Conservation (phyloP, 1,284 basidiomycete genomes). For the Rhizopogon hawkerae region DNA sequence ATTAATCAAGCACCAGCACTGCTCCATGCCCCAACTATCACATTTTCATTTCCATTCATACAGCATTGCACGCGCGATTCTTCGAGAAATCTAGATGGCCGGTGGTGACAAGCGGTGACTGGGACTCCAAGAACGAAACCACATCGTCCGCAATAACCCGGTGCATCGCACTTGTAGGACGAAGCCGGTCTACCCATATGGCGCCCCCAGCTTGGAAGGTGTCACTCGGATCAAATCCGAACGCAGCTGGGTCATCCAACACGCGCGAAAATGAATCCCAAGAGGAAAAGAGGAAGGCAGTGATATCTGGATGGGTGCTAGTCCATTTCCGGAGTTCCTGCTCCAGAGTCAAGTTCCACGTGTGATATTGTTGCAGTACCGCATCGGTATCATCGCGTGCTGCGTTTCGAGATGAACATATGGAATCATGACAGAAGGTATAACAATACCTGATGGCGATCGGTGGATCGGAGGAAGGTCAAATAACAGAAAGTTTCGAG, state of each 20-base stretch:
- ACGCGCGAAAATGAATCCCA: slow-evolving; percentile 39
- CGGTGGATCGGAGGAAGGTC: slow-evolving; percentile 51
- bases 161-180: slow-evolving; percentile 40
- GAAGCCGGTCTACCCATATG: slow-evolving; percentile 48
- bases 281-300: slow-evolving; percentile 43
- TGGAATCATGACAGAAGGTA: not conserved
- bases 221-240: slow-evolving; percentile 33
- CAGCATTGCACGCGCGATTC: not conserved
- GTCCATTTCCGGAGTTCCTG: slow-evolving; percentile 30
- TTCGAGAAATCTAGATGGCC: not conserved
- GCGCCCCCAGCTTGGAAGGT: slow-evolving; percentile 25
- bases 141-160: slow-evolving; percentile 33
- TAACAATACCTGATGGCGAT: slow-evolving; percentile 30
- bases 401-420: not conserved
- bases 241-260: slow-evolving; percentile 35
- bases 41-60: not conserved
- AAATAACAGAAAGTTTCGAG: slow-evolving; percentile 55
- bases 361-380: slow-evolving; percentile 1
- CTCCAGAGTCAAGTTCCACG: slow-evolving; percentile 40
- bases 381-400: not conserved
- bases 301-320: slow-evolving; percentile 33
- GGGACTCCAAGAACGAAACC: not conserved
- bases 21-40: not conserved
- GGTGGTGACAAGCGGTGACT: not conserved
- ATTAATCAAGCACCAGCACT: not conserved